A percentile compares a stretch with the other conserved stretches of the same genome.
Conservation (phyloP, 2,329 filamentous ascomycete species). For the Ophiostoma ulmi region DNA sequence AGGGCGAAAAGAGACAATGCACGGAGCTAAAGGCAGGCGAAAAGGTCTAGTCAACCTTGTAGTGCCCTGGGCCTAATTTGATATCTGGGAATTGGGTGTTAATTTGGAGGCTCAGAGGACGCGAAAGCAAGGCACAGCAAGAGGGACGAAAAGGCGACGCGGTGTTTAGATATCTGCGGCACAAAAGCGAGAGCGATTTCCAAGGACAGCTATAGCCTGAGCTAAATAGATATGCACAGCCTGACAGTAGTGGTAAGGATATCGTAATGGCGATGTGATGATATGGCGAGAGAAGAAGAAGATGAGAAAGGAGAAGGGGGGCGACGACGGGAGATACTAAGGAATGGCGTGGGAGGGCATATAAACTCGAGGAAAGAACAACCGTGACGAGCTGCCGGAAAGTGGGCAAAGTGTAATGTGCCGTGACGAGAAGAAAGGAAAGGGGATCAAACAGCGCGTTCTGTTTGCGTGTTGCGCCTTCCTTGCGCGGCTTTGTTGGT, state of each 20-base stretch:
- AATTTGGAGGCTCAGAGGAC: not conserved
- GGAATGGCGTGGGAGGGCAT: not conserved
- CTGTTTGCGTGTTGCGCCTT: slow-evolving; percentile 8
- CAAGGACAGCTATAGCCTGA: not conserved
- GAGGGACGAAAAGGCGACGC: not conserved
- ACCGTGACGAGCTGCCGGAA: not conserved
- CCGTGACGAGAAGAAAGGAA: not conserved
- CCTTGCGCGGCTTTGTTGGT: not conserved
- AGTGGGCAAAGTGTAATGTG: not conserved
- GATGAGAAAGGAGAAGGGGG: not conserved
- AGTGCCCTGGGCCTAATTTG: not conserved
- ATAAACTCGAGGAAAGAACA: not conserved
- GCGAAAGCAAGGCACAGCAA: not conserved
- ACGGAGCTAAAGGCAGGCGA: not conserved
- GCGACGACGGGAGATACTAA: not conserved
- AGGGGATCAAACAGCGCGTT: not conserved
- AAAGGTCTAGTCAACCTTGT: not conserved
- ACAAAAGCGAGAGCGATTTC: not conserved
- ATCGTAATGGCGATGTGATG: not conserved
- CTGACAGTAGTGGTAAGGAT: not conserved
- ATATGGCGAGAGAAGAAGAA: not conserved
- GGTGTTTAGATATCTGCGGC: not conserved
- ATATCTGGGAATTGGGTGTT: not conserved
- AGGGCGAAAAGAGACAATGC: not conserved
- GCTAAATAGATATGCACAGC: not conserved